Percentiles rank a stretch among this genome's conserved stretches.
phyloP scores from a whole-genome alignment of 129 eudicot species.

The Artemisia argyi region DNA sequence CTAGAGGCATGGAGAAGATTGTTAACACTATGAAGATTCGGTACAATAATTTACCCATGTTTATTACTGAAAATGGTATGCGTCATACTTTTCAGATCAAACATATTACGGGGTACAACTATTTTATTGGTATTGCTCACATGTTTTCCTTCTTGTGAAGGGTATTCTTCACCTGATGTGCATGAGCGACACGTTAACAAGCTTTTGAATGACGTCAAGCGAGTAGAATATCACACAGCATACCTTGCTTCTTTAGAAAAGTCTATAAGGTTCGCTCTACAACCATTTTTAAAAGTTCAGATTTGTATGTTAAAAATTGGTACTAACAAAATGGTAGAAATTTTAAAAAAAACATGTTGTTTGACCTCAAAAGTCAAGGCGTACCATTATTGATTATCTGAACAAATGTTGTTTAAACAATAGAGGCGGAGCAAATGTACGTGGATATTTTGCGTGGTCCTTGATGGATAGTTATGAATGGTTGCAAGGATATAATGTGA shows the following conservation, averaged over 20 bases:
- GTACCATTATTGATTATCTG: neutral
- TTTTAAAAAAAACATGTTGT: neutral
- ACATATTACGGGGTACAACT: neutral
- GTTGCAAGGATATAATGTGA: conserved; percentile 44
- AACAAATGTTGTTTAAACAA: neutral
- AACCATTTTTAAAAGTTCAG: neutral
- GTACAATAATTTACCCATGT: conserved; percentile 59
- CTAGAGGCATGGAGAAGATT: conserved; percentile 66
- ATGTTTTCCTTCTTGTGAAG: conserved; percentile 24
- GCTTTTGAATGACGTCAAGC: conserved; percentile 45
- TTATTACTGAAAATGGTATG: conserved; percentile 74
- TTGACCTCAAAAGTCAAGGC: conserved; percentile 4
- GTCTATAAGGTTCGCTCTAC: conserved; percentile 56
- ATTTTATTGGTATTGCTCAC: neutral
- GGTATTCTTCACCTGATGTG: conserved; percentile 15
- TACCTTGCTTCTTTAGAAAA: conserved; percentile 57
- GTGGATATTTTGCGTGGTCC: conserved; percentile 78
- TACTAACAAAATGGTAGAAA: no score
- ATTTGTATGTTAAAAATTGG: neutral
- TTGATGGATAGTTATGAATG: conserved; percentile 76
- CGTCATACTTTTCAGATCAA: neutral
- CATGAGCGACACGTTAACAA: conserved; percentile 22
- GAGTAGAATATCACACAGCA: conserved; percentile 49
- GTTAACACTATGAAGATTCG: conserved; percentile 45
- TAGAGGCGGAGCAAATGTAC: conserved; percentile 86